Evolutionary conservation across 1,139 yeast genomes (phyloP).

Genomic region (Hansenula lynferdii): DNA sequence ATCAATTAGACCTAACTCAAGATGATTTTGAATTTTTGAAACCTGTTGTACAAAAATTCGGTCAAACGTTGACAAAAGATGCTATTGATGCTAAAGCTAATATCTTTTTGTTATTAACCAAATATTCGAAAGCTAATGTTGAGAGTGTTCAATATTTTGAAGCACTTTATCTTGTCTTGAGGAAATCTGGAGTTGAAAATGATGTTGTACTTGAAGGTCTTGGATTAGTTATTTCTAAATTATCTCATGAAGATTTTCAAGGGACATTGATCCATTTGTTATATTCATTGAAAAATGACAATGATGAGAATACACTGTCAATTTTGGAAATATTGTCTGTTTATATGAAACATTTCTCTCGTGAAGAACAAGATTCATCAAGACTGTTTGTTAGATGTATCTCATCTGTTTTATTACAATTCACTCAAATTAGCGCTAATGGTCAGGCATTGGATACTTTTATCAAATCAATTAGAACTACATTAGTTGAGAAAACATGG

Average conservation of each 20-base stretch:
- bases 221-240: conserved; percentile 1
- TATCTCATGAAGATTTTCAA: conserved; percentile 16
- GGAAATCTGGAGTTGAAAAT: conserved; percentile 17
- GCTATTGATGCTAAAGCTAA: conserved; percentile 17
- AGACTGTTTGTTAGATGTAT: conserved; percentile 23
- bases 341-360: conserved; percentile 8
- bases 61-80: conserved; percentile 2
- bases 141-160: conserved; percentile 21
- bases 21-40: conserved; percentile 7
- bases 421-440: conserved; percentile 6
- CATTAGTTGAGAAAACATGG: conserved; percentile 51
- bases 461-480: conserved; percentile 28
- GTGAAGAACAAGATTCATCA: conserved; percentile 16
- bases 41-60: conserved; percentile 10
- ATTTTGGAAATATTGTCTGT: conserved; percentile 19
- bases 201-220: conserved; percentile 9
- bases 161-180: conserved; percentile 28
- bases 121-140: conserved; percentile 8
- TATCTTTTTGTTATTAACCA: conserved; percentile 29
- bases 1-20: conserved; percentile 7
- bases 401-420: conserved; percentile 21
- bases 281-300: conserved; percentile 17
- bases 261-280: conserved; percentile 16
- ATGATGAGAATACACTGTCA: conserved; percentile 2
- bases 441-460: conserved; percentile 10